Evolutionary conservation across 345 rosid species (phyloP), one percentile per base, ranked within the genome.

Genomic region (Pugionium cornutum): DNA sequence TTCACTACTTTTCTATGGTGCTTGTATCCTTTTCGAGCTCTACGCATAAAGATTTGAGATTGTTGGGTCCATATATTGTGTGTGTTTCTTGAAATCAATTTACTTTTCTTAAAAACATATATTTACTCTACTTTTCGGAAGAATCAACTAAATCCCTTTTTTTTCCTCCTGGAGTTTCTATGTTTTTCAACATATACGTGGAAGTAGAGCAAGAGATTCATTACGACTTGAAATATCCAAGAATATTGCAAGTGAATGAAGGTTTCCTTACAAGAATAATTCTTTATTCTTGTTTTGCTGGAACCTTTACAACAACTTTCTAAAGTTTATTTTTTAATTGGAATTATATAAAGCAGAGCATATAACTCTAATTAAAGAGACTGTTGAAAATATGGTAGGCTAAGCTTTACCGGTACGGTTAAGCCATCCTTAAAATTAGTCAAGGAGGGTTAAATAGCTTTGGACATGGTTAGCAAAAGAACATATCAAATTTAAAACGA

Each of bases 61-160:
- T 63, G 9, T 48, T 71, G 46, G 75, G 69, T 48, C 53, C 53
- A 71, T 70, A 39, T 47, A n/a, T 56, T 63, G 5, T 71, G 58
- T 47, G 58, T 47, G 6, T 71, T 56, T 71, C 58, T 40, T 10
- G 30, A 56, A 64, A 4, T n/a, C 11, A n/a, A 28, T 57, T 29
- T 34, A 64, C 2, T 8, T 67, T 57, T 18, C 18, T 18, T 18
- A 18, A 18, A 30, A 36, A 1, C 4, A 7, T 4, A 28, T 6
- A 18, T 70, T 70, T 27, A 62, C 58, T 48, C 64, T 55, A 64
- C 69, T 71, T 70, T 71, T 32, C 33, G 75, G 11, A 47, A 64
- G 50, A 41, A 40, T 55, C 58, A 47, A n/a, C 32, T 56, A 64
- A 40, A 56, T 46, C n/a, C 9, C 28, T 18, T 18, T 9, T 58